Base-by-base conservation (phyloP, 352 stramenopile genomes). In the Phytophthora crassamura region DNA sequence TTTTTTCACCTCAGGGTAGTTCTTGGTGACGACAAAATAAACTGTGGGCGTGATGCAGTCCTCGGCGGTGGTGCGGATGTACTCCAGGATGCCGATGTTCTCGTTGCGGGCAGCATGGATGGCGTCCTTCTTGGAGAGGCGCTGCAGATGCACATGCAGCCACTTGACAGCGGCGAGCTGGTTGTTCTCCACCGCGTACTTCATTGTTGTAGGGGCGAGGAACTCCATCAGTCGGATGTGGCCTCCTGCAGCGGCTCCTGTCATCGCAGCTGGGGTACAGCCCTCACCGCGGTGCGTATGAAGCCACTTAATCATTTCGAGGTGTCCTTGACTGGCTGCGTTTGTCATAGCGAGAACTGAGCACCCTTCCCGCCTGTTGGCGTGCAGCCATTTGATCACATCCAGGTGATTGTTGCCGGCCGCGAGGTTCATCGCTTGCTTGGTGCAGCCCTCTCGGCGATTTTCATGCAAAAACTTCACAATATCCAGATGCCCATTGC, bases 391-490 rank as follows among this genome's bases (percentile, higher is more conserved):
- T 18, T 51, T 51, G n/a, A 59, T 25, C 7, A 51, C 30, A 11
- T 59, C 52, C 9, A 51, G 18, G n/a, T 59, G 52, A 14, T 59
- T 59, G 12, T 48, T 39, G 4, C 38, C 38, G 12, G 56, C 56
- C 9, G 56, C 56, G 12, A 14, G 32, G 33, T 59, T 65, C 58
- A 65, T 65, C 8, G 47, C 47, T 34, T 49, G 28, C 33, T 48
- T 59, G 12, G 46, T 38, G 32, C 56, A 64, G 5, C 43, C 56
- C 18, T 64, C 46, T 18, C 36, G 35, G 20, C 56, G 56, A 42
- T 64, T 45, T 47, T 58, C 36, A 41, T 64, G 36, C 28, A 64
- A 25, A 40, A 64, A 64, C 9, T 49, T 57, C 2, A 57, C 56
- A 12, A 64, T 30, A 2, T 34, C 14, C 8, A 64, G 46, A 14